Evolutionary conservation across 176 grass and related monocot species (phyloP), one percentile per base, ranked within the genome.

Genomic region (Melocanna baccifera): DNA sequence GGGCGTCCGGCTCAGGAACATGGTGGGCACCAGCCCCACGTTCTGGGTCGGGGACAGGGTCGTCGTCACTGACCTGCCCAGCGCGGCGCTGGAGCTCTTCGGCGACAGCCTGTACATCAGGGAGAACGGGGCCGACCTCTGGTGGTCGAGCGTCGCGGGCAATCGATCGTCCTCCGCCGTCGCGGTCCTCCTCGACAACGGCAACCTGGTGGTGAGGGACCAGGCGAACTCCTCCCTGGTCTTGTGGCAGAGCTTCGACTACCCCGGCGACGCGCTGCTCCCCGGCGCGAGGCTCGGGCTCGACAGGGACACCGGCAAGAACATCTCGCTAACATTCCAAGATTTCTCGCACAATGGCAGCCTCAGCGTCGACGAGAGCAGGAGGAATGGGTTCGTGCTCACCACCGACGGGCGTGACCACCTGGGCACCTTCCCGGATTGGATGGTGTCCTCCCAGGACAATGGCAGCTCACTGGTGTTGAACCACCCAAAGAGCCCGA

Each of bases 381-480:
- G 76, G 66, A 63, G 43, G 69, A 83, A 79, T 19, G 85, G 62
- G 19, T 91, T 91, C 78, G 50, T 94, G 41, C 84, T 94, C 52
- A 80, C 57, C 77, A 71, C 53, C 59, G 86, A 82, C 29, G 71
- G 72, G 11, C 59, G 34, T 1, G n/a, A n/a, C 28, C 14, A 7
- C 18, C 36, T 58, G 18, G 78, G 74, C 6, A 39, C 40, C 41
- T 90, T 87, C 86, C 82, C 88, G 30, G 82, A 93, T 7, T 90
- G 87, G 87, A 90, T 84, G 88, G 67, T 86, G 50, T 52, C 58
- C 15, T 62, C 65, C 3, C 75, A 67, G 3, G 87, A 85, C 18
- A 79, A 67, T 25, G 81, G 42, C 42, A 45, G 42, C 42, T 45
- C 42, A 45, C 42, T 45, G 42, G 42, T 45, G 52, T 66, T 88